phyloP scores from a whole-genome alignment of 208 protist species.

The Trypanosoma caninum region DNA sequence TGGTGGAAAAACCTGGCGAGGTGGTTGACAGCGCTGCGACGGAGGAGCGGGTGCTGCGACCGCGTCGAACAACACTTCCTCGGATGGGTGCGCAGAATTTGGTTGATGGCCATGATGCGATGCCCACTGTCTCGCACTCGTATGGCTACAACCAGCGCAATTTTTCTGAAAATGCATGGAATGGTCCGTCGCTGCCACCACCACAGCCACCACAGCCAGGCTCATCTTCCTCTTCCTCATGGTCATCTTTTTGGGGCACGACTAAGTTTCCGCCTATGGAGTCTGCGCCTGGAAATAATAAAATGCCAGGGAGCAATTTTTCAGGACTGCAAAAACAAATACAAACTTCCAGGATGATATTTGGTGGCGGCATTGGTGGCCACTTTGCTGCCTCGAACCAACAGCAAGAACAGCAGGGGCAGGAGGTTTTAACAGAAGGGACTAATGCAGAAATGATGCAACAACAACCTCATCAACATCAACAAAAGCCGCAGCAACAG shows the following conservation, averaged over 20 bases:
- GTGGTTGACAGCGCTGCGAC: neutral
- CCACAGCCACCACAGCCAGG: neutral
- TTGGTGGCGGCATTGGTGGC: conserved; percentile 4
- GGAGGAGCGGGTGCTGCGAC: conserved; percentile 5
- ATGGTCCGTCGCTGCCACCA: neutral
- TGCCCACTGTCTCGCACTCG: neutral
- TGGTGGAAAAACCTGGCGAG: too few species aligned
- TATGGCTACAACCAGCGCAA: conserved; percentile 1
- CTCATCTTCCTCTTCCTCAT: neutral
- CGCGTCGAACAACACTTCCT: conserved; percentile 17
- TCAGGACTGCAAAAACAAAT: conserved; percentile 10
- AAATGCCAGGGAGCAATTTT: neutral
- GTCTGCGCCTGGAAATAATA: neutral
- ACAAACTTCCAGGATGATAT: conserved; percentile 4
- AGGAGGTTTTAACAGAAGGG: neutral
- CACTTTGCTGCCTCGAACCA: conserved; percentile 1
- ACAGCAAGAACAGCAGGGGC: neutral
- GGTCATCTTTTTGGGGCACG: conserved; percentile 4
- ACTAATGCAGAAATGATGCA: neutral
- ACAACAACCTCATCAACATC: conserved; percentile 6
- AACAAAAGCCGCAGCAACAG: conserved; percentile 1
- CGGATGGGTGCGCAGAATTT: neutral
- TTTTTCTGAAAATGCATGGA: conserved; percentile 12
- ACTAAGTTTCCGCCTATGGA: neutral
- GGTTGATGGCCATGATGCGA: neutral